Conservation (phyloP, 139 green algal species). For the Ettlia oleoabundans region DNA sequence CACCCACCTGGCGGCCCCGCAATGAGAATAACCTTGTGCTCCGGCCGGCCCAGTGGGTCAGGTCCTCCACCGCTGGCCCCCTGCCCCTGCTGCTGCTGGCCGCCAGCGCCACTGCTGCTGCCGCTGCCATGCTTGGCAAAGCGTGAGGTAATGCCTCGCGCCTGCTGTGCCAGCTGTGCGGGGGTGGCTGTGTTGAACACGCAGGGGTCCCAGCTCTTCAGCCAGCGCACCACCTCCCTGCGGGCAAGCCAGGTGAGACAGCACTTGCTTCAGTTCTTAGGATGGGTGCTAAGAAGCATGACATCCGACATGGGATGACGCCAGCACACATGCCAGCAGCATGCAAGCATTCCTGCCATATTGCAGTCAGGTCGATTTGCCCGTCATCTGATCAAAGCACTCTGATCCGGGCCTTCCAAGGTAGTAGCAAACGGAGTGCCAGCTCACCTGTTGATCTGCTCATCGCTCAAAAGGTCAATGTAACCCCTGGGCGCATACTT, state of each 20-base stretch:
- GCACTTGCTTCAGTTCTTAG: too few relatives aligned
- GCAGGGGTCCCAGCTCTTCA: conserved; percentile 82
- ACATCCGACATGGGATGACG: neutral
- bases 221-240: conserved; percentile 71
- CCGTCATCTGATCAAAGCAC: too few relatives aligned
- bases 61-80: neutral
- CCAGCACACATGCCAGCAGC: neutral
- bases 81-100: neutral
- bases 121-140: neutral
- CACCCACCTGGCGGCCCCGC: conserved; percentile 60
- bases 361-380: too few relatives aligned
- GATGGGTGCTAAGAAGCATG: neutral
- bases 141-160: neutral
- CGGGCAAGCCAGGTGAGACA: neutral
- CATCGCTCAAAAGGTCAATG: conserved; percentile 87
- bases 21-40: conserved; percentile 64
- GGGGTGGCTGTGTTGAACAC: conserved; percentile 62
- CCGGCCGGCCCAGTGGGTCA: conserved; percentile 44
- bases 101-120: neutral
- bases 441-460: conserved; percentile 84
- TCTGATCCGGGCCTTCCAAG: too few relatives aligned
- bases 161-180: neutral
- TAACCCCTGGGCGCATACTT: conserved; percentile 88
- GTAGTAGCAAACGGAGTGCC: too few relatives aligned
- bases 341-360: too few relatives aligned